Base-by-base conservation (phyloP, 176 grass and related monocot genomes). In the Oryza glaberrima region DNA sequence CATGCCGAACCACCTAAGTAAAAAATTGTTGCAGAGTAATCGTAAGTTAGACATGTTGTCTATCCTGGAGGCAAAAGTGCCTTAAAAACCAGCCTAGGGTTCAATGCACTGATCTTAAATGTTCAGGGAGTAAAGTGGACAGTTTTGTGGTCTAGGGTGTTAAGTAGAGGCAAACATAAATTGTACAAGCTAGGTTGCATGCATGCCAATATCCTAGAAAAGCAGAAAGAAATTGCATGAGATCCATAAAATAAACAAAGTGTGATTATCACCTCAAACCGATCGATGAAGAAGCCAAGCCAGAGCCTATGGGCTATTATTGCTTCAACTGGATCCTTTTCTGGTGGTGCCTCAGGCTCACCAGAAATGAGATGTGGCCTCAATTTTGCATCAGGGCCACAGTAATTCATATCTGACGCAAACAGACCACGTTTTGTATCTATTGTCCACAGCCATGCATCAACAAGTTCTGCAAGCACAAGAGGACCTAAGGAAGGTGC, bases 401-500 rank as follows among this genome's bases (percentile, higher is more conserved):
- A 84, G 88, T 92, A 92, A 83, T 89, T 99, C 93, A 99, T 96
- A 72, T 99, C 96, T 71, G 93, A 94, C 73, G 96, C 96, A 89
- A 99, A 99, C 65, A 99, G 88, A 11, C 96, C 96, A 63, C 91
- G 88, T 77, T 99, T 96, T 81, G 93, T 99, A 88, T 99, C 96
- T 81, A 99, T 96, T n/a, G 96, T 99, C 96, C 96, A 99, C 45
- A 99, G 40, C 96, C 96, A 99, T 83, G 96, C 96, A 91, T 99
- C 96, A 87, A 99, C 96, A 65, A 99, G 93, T 79, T 99, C 96
- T 10, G 93, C 93, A 49, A 99, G 88, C 36, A 99, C 91, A 90
- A 96, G 93, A 61, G 96, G 85, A 45, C 96, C 96, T 81, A 99
- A 83, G 49, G 91, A 90, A 73, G 96, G 96, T 67, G 93, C 93